These are phyloP conservation scores for Glycine latifolia DNA, from an alignment of 306 rosid species.

Conservation along the genomic window DNA sequence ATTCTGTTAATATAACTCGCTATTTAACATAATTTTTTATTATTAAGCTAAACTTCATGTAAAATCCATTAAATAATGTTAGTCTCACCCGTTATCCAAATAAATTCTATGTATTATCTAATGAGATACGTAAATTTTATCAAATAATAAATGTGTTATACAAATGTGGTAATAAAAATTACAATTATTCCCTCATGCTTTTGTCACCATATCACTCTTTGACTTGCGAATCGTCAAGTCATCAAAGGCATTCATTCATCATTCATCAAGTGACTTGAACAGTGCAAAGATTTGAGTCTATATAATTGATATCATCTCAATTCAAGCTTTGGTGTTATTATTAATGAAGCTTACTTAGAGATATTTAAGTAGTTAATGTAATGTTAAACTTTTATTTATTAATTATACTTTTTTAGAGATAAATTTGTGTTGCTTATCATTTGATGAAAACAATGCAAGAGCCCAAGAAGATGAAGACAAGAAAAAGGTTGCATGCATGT, in stretches of 20 bases:
- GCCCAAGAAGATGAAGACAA: background rate
- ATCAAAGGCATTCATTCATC: background rate
- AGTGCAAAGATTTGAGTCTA: background rate
- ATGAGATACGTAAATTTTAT: too few relatives aligned
- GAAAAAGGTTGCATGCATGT: background rate
- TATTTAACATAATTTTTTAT: background rate
- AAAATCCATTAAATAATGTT: background rate
- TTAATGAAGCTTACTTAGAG: background rate
- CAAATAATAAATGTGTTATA: too few relatives aligned
- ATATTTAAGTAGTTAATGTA: background rate
- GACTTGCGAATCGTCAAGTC: background rate
- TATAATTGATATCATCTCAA: background rate
- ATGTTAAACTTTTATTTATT: background rate
- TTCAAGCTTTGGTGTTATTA: background rate
- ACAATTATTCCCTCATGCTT: background rate
- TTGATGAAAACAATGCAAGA: conserved; percentile 11
- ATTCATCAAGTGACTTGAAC: background rate
- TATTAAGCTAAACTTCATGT: background rate
- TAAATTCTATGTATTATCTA: too few relatives aligned
- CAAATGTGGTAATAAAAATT: too few relatives aligned
- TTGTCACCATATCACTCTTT: background rate
- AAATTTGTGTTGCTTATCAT: background rate
- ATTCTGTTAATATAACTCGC: background rate
- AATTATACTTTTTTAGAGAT: background rate
- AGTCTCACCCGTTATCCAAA: too few relatives aligned